Evolutionary conservation across 2,329 filamentous ascomycete species (phyloP).

Genomic region (Aspergillus ochraceus): DNA sequence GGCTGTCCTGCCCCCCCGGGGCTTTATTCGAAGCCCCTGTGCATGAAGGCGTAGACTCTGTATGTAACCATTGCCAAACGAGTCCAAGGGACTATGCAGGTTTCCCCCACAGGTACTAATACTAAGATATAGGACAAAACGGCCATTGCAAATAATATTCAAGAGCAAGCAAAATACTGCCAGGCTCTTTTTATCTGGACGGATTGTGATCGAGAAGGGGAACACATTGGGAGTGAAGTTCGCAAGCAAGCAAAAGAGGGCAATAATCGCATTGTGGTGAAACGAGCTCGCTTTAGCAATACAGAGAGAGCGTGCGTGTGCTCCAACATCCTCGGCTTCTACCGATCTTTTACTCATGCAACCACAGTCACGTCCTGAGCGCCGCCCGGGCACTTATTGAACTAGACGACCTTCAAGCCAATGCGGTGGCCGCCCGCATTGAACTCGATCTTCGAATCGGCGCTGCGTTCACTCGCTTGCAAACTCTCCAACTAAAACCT

Average conservation of each 20-base stretch:
- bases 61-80: slow-evolving; percentile 38
- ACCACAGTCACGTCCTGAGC: slow-evolving; percentile 73
- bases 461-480: slow-evolving; percentile 85
- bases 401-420: slow-evolving; percentile 81
- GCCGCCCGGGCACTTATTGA: slow-evolving; percentile 75
- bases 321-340: not conserved
- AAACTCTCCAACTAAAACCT: slow-evolving; percentile 73
- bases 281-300: slow-evolving; percentile 90
- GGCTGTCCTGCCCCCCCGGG: slow-evolving; percentile 77
- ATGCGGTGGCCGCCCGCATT: slow-evolving; percentile 84
- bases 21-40: slow-evolving; percentile 81
- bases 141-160: slow-evolving; percentile 80
- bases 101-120: slow-evolving; percentile 11
- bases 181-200: slow-evolving; percentile 92
- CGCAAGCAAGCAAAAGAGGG: slow-evolving; percentile 73
- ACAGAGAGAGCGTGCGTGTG: slow-evolving; percentile 75
- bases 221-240: slow-evolving; percentile 93
- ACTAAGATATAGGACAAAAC: slow-evolving; percentile 67
- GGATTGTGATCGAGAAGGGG: slow-evolving; percentile 95
- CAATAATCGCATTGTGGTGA: slow-evolving; percentile 74
- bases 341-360: not conserved
- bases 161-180: slow-evolving; percentile 70
- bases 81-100: not conserved
- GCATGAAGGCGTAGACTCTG: slow-evolving; percentile 64
- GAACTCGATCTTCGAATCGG: slow-evolving; percentile 92